Base-by-base conservation (phyloP, 2,329 filamentous ascomycete genomes). In the Corinectria fuckeliana region DNA sequence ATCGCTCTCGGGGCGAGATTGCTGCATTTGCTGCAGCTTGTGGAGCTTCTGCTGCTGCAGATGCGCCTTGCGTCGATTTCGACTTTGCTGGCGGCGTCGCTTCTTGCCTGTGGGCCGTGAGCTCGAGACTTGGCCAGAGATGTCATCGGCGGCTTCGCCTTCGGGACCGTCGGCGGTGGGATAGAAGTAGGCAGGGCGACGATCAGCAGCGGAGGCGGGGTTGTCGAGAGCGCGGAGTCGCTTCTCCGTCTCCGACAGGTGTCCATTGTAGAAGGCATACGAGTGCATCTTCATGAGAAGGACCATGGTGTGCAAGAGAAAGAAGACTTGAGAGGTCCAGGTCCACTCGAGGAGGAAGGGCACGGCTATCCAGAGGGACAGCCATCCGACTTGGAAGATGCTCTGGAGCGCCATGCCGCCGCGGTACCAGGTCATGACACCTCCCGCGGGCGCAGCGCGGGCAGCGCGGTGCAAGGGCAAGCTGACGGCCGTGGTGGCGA, bases 201-300 rank as follows among this genome's bases (percentile, higher is more conserved):
- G 86, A 50, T 88, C 89, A 4, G 65, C 66, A 8, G 86, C 85
- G 4, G 84, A 87, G 2, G 55, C 34, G n/a, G 93, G 92, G 56
- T 85, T 78, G 75, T 99, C 95, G 30, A 99, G 88, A 38, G 87
- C 87, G 56, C 85, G 86, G 11, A 99, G 82, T 10, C 92, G 89
- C 72, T 90, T 88, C 75, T 96, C 87, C 0, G 92, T 96, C 75
- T 95, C 92, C 67, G 90, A 91, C 14, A 99, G 82, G 75, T 99
- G 95, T 10, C 95, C 95, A 70, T 97, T 98, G 80, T 99, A 99
- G 76, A 98, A 99, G 21, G 92, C 91, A 72, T 97, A 99, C 5
- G 93, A 97, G 76, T 99, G 95, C 88, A 98, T 95, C 82, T 99
- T 99, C 95, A 99, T 99, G 50, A 97, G 87, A 18, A 99, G 83